Conservation (phyloP, 345 rosid genomes). For the Hibiscus tridactylites region DNA sequence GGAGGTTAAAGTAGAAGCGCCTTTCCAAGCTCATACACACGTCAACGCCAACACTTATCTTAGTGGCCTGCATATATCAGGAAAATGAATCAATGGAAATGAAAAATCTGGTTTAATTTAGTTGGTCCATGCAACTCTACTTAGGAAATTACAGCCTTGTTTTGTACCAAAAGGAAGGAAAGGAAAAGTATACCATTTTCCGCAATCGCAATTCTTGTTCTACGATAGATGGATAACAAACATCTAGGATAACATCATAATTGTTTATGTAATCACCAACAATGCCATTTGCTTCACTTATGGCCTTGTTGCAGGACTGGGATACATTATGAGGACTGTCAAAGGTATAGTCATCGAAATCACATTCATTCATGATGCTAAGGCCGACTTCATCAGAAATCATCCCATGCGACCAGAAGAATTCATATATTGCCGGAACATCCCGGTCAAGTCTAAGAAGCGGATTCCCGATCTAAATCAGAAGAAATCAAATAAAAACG, state of each 20-base stretch:
- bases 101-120: not conserved
- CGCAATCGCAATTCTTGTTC: slow-evolving; percentile 78
- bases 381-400: slow-evolving; percentile 85
- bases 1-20: slow-evolving; percentile 64
- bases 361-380: slow-evolving; percentile 57
- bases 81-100: not conserved
- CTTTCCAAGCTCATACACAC: slow-evolving; percentile 73
- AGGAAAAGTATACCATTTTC: slow-evolving; percentile 39
- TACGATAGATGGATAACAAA: slow-evolving; percentile 75
- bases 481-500: not conserved
- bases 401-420: slow-evolving; percentile 95
- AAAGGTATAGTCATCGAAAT: slow-evolving; percentile 64
- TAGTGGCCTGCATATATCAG: slow-evolving; percentile 45
- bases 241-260: slow-evolving; percentile 75
- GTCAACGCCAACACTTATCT: slow-evolving; percentile 70
- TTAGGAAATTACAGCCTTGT: not conserved
- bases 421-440: slow-evolving; percentile 59
- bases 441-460: slow-evolving; percentile 78
- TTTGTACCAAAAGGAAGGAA: not conserved
- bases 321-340: slow-evolving; percentile 50
- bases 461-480: slow-evolving; percentile 75
- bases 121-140: not conserved
- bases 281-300: slow-evolving; percentile 36
- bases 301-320: slow-evolving; percentile 43
- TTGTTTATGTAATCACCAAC: slow-evolving; percentile 60